Evolutionary conservation across 768 basidiomycete species (phyloP).

Genomic region (Omphalotus guepiniiformis): DNA sequence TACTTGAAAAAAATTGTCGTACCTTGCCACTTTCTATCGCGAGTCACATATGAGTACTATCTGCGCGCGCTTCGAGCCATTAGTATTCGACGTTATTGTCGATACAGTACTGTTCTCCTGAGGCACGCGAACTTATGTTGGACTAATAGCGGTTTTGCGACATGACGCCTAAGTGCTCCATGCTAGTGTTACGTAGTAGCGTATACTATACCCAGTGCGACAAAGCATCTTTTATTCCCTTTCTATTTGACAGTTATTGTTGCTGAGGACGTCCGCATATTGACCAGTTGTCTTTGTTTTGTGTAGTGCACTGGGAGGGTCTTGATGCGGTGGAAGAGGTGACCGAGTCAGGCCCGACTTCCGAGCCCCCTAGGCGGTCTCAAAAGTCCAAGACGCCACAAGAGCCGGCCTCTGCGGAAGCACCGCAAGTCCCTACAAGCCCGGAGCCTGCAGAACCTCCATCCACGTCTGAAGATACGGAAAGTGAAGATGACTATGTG

Average conservation of each 20-base stretch:
- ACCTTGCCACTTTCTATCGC: background rate
- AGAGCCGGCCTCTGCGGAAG: conserved; percentile 9
- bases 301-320: conserved; percentile 72
- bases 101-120: too few relatives aligned
- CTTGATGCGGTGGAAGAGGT: conserved; percentile 51
- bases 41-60: too few relatives aligned
- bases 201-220: too few relatives aligned
- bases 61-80: too few relatives aligned
- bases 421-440: conserved; percentile 40
- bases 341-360: conserved; percentile 15
- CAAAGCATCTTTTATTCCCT: conserved; percentile 12
- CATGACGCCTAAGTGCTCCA: too few relatives aligned
- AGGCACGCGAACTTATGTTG: too few relatives aligned
- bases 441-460: conserved; percentile 14
- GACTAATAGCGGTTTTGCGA: too few relatives aligned
- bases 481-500: conserved; percentile 8
- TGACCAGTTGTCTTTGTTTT: conserved; percentile 23
- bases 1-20: background rate
- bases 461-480: conserved; percentile 8
- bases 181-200: too few relatives aligned
- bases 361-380: conserved; percentile 19
- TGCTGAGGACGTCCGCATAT: conserved; percentile 11
- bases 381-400: conserved; percentile 27
- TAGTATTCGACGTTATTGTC: too few relatives aligned
- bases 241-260: conserved; percentile 10